These are phyloP conservation scores for Astragalus membranaceus DNA, from an alignment of 306 rosid genomes.

Conservation along the genomic window DNA sequence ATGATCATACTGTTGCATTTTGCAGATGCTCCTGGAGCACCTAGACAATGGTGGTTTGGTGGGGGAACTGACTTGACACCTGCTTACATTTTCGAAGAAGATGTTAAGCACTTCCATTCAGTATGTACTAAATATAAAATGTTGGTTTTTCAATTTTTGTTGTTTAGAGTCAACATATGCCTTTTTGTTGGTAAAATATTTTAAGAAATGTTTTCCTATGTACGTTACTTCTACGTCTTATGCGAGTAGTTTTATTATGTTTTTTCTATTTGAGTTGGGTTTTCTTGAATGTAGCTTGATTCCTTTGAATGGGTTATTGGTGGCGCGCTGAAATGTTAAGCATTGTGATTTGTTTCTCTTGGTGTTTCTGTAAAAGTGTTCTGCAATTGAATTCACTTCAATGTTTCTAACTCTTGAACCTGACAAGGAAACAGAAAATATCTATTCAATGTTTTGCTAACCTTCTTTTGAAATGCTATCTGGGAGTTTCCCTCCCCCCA, in stretches of 20 bases:
- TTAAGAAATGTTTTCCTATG: not conserved
- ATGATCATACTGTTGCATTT: conserved; percentile 19
- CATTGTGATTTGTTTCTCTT: not conserved
- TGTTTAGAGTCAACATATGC: not conserved
- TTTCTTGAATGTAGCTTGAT: not conserved
- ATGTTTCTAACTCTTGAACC: not conserved
- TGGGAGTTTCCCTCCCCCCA: not conserved
- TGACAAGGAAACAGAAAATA: not conserved
- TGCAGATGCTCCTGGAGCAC: conserved; percentile 91
- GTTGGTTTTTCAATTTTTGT: conserved; percentile 11
- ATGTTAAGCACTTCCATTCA: conserved; percentile 89
- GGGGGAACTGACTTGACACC: conserved; percentile 99
- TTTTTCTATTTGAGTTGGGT: not conserved
- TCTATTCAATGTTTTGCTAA: not conserved
- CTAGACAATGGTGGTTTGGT: conserved; percentile 99
- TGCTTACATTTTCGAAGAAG: conserved; percentile 90
- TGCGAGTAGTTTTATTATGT: not conserved
- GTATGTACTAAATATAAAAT: conserved; percentile 35
- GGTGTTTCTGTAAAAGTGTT: not conserved
- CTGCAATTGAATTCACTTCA: not conserved
- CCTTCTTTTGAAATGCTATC: not conserved
- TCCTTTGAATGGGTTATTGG: not conserved
- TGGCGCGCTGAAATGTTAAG: not conserved
- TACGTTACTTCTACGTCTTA: not conserved
- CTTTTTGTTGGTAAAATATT: too few relatives aligned